These are phyloP conservation scores for Sarocladium strictum DNA, from an alignment of 2,329 filamentous ascomycete species.

Conservation along the genomic window DNA sequence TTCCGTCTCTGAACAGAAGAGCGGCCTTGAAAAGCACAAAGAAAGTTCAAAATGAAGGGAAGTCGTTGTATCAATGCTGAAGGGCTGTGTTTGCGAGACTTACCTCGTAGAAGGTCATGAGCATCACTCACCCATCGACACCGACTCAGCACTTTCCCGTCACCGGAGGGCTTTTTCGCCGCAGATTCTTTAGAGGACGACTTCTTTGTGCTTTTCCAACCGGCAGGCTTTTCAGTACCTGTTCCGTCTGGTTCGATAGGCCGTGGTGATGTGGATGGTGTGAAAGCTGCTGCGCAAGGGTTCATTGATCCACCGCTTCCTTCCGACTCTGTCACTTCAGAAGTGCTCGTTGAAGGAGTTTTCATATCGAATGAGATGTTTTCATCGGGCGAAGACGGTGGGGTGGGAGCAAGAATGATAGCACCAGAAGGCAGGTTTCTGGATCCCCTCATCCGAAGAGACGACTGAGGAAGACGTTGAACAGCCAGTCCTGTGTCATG, in stretches of 20 bases:
- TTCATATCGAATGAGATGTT: neutral
- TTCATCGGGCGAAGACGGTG: neutral
- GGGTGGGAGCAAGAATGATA: neutral
- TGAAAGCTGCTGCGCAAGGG: conserved; percentile 10
- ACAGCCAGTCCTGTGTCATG: neutral
- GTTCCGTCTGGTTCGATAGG: neutral
- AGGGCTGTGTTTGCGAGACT: neutral
- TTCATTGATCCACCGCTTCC: conserved; percentile 6
- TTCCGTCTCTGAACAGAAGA: neutral
- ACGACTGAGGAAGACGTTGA: neutral
- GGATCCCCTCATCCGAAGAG: neutral
- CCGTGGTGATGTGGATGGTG: neutral
- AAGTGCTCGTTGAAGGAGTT: neutral
- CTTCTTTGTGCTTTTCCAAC: neutral
- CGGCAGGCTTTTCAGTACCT: neutral
- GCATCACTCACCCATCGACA: neutral
- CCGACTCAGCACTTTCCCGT: neutral
- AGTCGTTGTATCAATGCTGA: neutral
- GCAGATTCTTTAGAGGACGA: neutral
- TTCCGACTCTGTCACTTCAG: neutral
- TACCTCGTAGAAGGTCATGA: neutral
- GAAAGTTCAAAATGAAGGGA: neutral
- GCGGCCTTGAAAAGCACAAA: neutral
- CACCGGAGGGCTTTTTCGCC: neutral
- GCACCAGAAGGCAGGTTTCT: neutral